Evolutionary conservation across 768 basidiomycete genomes (phyloP), one percentile per base, ranked within the genome.

Genomic region (Serendipita sp.): DNA sequence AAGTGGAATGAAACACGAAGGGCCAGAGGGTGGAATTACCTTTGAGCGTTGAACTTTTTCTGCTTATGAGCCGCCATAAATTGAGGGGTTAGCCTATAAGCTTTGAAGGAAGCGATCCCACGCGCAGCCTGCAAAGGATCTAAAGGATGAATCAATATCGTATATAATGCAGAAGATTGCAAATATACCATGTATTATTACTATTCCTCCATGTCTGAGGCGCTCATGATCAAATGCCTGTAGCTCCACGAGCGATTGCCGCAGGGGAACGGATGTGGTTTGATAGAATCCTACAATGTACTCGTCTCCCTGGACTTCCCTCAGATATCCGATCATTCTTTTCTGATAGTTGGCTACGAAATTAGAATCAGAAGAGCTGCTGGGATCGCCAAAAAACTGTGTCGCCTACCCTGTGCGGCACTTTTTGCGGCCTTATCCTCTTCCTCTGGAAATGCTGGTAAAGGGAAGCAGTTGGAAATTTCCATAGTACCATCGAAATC

Each of bases 211-310:
- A 70, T 92, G 89, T 70, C 91, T 79, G 66, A 92, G 78, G 69
- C 85, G 88, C 47, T 91, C 88, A 72, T 89, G 87, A 73, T 91
- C 89, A 68, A 89, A 82, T 56, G 86, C 87, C 73, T 90, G 89
- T 5, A 87, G 85, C 69, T 93, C 89, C 54, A 92, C 78, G 58
- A 92, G 73, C 5, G 81, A 80, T 72, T 90, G 89, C 71, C 83
- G 89, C 74, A 87, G 88, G 47, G 90, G 90, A 44, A 91, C 79
- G 7, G 85, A 83, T 32, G 86, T 91, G 48, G 89, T 88, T 71
- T 95, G 91, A 77, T 97, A 97, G 74, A 95, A 91, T 44, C 94
- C 94, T 64, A 96, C 87, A 38, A 93, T 83, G 68, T 85, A 91
- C 75, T 95, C 91, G 70, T 94, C 91, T 44, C 85, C 84, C 70